phyloP scores from a whole-genome alignment of 345 rosid species.

The Linum lewisii region DNA sequence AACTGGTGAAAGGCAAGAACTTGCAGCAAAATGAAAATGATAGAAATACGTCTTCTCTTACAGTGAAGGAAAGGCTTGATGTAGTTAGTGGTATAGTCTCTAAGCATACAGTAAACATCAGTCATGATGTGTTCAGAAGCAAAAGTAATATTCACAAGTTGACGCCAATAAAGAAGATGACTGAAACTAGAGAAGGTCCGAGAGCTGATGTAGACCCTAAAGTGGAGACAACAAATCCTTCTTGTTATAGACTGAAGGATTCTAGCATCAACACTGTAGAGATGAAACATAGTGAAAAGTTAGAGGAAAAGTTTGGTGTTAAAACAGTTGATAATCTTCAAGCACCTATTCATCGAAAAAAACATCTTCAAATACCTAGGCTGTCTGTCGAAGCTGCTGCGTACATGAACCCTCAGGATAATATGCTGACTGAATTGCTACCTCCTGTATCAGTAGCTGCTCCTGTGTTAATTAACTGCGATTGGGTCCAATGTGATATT shows the following conservation, averaged over 20 bases:
- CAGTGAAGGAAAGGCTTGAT: conserved; percentile 13
- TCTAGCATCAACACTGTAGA: conserved; percentile 13
- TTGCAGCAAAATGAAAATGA: conserved; percentile 23
- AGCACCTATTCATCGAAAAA: no score
- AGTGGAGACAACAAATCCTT: conserved; percentile 16
- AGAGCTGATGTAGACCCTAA: conserved; percentile 16
- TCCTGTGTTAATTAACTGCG: conserved; percentile 25
- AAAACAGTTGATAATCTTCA: conserved; percentile 20
- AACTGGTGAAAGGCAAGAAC: conserved; percentile 23
- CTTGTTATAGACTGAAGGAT: conserved; percentile 18
- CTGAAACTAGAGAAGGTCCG: conserved; percentile 16
- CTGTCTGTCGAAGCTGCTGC: conserved; percentile 22
- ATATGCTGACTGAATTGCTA: conserved; percentile 23
- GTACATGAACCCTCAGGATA: conserved; percentile 16
- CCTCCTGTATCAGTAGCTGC: conserved; percentile 22
- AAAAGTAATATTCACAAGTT: conserved; percentile 20
- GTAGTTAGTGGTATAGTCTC: conserved; percentile 20
- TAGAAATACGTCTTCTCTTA: conserved; percentile 5
- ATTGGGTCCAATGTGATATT: conserved; percentile 56
- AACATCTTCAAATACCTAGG: conserved; percentile 12
- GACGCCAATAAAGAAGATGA: conserved; percentile 29
- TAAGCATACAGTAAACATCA: conserved; percentile 16
- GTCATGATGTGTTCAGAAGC: conserved; percentile 18
- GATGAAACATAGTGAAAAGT: conserved; percentile 19
- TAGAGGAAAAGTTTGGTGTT: conserved; percentile 26